These are phyloP conservation scores for Penicillium freii DNA, from an alignment of 2,329 filamentous ascomycete species.

Conservation along the genomic window DNA sequence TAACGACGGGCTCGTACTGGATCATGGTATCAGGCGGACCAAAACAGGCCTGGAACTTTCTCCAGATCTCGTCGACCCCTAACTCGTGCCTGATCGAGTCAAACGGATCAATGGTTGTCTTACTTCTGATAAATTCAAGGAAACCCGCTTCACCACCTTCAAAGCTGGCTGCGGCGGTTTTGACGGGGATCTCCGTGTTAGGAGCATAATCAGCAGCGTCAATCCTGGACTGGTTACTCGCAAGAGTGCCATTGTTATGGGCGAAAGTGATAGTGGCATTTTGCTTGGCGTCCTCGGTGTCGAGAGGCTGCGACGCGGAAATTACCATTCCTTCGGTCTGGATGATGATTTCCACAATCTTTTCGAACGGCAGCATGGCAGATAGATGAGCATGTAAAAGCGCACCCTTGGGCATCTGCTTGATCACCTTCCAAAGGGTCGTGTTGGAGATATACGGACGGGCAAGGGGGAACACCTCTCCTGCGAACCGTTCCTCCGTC, in stretches of 20 bases:
- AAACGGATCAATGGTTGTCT: not conserved
- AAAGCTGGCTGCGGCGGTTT: not conserved
- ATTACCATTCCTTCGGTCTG: not conserved
- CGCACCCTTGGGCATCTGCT: slow-evolving; percentile 77
- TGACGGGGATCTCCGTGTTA: not conserved
- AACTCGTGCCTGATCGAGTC: not conserved
- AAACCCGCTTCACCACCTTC: not conserved
- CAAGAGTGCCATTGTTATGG: not conserved
- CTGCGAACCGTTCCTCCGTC: slow-evolving; percentile 50
- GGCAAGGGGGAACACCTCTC: slow-evolving; percentile 88
- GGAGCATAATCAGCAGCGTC: not conserved
- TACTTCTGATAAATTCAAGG: not conserved
- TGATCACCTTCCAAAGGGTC: slow-evolving; percentile 79
- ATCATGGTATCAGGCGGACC: not conserved
- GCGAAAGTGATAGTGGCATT: not conserved
- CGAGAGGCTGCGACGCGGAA: not conserved
- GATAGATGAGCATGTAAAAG: slow-evolving; percentile 73
- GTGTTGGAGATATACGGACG: slow-evolving; percentile 81
- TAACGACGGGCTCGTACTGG: not conserved
- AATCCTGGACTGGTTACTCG: not conserved
- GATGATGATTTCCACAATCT: not conserved
- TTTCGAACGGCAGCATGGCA: slow-evolving; percentile 79
- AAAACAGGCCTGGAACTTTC: not conserved
- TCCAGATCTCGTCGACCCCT: not conserved
- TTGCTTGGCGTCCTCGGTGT: not conserved